Conservation (phyloP, 1,284 basidiomycete genomes). For the Boletus smithii region DNA sequence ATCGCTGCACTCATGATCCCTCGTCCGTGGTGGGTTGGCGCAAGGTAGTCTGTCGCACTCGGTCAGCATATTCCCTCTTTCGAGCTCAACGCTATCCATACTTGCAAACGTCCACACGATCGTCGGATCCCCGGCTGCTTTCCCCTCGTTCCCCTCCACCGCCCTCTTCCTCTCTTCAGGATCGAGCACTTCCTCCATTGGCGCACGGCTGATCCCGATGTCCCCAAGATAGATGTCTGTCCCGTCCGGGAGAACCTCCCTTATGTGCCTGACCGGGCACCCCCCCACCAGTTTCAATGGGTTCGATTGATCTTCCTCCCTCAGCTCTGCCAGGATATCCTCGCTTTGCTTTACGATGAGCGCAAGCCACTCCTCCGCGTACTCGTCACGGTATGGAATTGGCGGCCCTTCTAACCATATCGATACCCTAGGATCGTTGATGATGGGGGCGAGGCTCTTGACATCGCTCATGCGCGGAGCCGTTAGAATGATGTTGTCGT, state of each 20-base stretch:
- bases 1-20: constrained; percentile 68
- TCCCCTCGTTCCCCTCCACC: constrained; percentile 18
- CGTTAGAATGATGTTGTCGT: constrained; percentile 55
- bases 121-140: constrained; percentile 37
- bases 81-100: constrained; percentile 14
- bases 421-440: constrained; percentile 53
- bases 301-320: constrained; percentile 25
- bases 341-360: constrained; percentile 25
- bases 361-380: constrained; percentile 37
- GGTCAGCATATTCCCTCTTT: constrained; percentile 12
- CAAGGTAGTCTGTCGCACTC: constrained; percentile 31
- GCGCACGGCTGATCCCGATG: constrained; percentile 32
- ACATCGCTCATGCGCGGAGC: constrained; percentile 50
- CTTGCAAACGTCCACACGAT: constrained; percentile 45
- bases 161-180: constrained; percentile 26
- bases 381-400: constrained; percentile 48
- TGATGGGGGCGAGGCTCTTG: constrained; percentile 31
- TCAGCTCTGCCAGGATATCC: constrained; percentile 38
- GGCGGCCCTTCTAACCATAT: constrained; percentile 46
- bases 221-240: constrained; percentile 42
- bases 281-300: constrained; percentile 33
- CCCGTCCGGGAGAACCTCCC: constrained; percentile 42
- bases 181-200: constrained; percentile 36
- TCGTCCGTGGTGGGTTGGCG: constrained; percentile 53
- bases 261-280: constrained; percentile 40